phyloP scores from a whole-genome alignment of 129 eudicot species.

The Flaveria bidentis region DNA sequence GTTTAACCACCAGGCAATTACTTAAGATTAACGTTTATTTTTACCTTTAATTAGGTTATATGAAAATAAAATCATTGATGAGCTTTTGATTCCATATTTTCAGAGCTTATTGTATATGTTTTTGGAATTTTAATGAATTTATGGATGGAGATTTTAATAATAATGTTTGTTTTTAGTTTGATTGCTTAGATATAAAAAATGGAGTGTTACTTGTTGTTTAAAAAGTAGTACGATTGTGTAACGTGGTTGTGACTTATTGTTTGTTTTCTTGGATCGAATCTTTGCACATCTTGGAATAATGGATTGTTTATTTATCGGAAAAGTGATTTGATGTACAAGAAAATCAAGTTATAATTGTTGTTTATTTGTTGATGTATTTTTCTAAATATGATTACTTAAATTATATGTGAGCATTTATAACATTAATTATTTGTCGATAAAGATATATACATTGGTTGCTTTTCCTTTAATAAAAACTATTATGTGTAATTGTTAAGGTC shows the following conservation, averaged over 20 bases:
- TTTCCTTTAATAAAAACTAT: too few relatives aligned
- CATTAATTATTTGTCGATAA: too few relatives aligned
- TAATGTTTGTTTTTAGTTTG: conserved; percentile 4
- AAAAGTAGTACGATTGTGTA: conserved; percentile 24
- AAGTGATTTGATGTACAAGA: neutral
- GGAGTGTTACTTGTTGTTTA: conserved; percentile 31
- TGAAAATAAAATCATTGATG: conserved; percentile 12
- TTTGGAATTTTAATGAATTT: conserved; percentile 15
- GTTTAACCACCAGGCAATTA: conserved; percentile 22
- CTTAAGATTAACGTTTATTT: conserved; percentile 27
- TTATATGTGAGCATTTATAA: too few relatives aligned
- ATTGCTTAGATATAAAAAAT: conserved; percentile 16
- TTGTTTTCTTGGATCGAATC: conserved; percentile 34
- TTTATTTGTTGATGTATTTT: neutral
- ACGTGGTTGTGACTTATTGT: conserved; percentile 44
- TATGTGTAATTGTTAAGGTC: too few relatives aligned
- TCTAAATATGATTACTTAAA: too few relatives aligned
- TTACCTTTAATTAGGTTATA: conserved; percentile 25
- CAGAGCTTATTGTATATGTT: conserved; percentile 18
- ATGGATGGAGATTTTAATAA: conserved; percentile 17
- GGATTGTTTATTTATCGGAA: conserved; percentile 9
- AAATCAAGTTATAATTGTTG: neutral
- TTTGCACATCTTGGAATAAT: conserved; percentile 35
- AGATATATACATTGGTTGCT: too few relatives aligned
- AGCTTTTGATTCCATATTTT: conserved; percentile 1